Evolutionary conservation across 306 rosid species (phyloP).

Genomic region (Vicia faba): DNA sequence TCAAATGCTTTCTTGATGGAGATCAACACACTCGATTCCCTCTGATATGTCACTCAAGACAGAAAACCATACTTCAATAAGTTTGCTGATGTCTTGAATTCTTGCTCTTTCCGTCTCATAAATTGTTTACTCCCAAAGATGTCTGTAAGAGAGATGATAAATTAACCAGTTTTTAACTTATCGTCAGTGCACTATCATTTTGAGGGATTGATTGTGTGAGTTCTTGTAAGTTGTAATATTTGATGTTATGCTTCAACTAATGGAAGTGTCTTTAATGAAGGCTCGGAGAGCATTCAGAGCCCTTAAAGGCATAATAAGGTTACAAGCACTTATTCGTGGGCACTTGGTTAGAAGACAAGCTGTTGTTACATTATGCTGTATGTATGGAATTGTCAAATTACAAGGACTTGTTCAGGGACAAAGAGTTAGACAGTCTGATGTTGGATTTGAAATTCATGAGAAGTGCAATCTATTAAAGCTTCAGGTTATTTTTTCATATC

Average conservation of each 20-base stretch:
- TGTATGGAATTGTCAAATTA: slow-evolving; percentile 83
- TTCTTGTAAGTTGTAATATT: slow-evolving; percentile 36
- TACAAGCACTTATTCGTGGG: slow-evolving; percentile 99
- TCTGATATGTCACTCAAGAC: neutral
- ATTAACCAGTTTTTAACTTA: slow-evolving; percentile 25
- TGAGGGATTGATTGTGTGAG: slow-evolving; percentile 22
- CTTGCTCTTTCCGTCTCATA: neutral
- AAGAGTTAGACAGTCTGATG: slow-evolving; percentile 63
- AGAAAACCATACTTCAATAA: slow-evolving; percentile 8
- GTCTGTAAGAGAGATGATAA: slow-evolving; percentile 9
- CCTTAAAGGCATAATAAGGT: slow-evolving; percentile 95
- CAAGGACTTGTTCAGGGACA: slow-evolving; percentile 86
- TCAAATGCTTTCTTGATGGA: slow-evolving; percentile 18
- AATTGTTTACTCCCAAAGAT: slow-evolving; percentile 13
- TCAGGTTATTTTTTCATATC: slow-evolving; percentile 49
- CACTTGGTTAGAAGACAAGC: slow-evolving; percentile 99
- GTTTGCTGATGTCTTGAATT: slow-evolving; percentile 14
- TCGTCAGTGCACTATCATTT: slow-evolving; percentile 12
- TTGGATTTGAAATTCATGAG: slow-evolving; percentile 67
- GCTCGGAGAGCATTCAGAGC: slow-evolving; percentile 98
- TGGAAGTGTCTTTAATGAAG: slow-evolving; percentile 58
- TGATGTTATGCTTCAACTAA: slow-evolving; percentile 41
- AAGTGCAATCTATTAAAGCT: slow-evolving; percentile 46
- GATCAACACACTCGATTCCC: slow-evolving; percentile 6
- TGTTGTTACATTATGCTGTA: slow-evolving; percentile 77